Evolutionary conservation across 306 rosid species (phyloP), one percentile per base, ranked within the genome.

Genomic region (Morella rubra): DNA sequence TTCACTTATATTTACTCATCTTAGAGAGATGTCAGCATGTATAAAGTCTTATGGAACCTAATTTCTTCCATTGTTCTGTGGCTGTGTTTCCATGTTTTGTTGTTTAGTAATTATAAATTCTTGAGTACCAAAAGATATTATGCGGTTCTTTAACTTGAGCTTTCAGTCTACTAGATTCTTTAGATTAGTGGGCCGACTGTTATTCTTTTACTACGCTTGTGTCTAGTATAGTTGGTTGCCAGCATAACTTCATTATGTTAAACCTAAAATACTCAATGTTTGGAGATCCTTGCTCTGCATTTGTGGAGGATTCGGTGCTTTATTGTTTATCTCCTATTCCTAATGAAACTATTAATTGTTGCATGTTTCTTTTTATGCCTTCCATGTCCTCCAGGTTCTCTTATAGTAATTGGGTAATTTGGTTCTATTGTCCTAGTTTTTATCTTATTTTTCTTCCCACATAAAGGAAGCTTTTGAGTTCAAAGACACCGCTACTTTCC

Each of bases 31-130:
- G n/a, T n/a, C n/a, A n/a, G n/a, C n/a, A n/a, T n/a, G n/a, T n/a
- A n/a, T n/a, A n/a, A n/a, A n/a, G n/a, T n/a, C n/a, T n/a, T n/a
- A n/a, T n/a, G n/a, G n/a, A n/a, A n/a, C n/a, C n/a, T n/a, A n/a
- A n/a, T n/a, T n/a, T n/a, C n/a, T n/a, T n/a, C n/a, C 32, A 90
- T 56, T 82, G 97, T 89, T 32, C 41, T 13, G 37, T 19, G 46
- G 49, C 49, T 65, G 19, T 15, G 16, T 27, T 64, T 5, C 12
- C 8, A 40, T 7, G 40, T 64, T 18, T 15, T 15, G 46, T 13
- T 64, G 46, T 16, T 15, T 16, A 16, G 22, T 41, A 15, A 18
- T 7, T 40, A 16, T 40, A 13, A 4, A 6, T 16, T 41, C 47
- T 27, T 27, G 32, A 27, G 32, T 27, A 27, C 32, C 32, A 27